Evolutionary conservation across 495 filamentous ascomycete genomes (phyloP), one percentile per base, ranked within the genome.

Genomic region (Saxophila tyrrhenica): DNA sequence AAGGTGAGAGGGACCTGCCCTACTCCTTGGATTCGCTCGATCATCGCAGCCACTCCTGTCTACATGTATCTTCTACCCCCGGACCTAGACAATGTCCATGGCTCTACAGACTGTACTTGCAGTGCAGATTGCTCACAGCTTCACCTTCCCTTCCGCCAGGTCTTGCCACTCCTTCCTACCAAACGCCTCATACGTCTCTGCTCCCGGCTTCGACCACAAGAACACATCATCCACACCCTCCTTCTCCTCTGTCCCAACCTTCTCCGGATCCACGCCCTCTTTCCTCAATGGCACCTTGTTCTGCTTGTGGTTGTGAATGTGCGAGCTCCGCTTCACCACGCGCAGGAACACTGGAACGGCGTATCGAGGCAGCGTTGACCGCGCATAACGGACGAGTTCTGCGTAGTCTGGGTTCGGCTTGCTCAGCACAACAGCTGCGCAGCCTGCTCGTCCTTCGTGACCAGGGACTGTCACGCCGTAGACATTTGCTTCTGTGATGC

Each of bases 221-320:
- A 64, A 23, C 39, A 38, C 47, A 60, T 64, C 62, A 11, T 51
- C 54, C 29, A 13, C 51, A 22, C 58, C 58, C 21, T 58, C 58
- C 22, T 61, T 59, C 25, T 59, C 58, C 35, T 50, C 51, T 44
- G 39, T 50, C n/a, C 48, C 25, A 17, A 64, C 24, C 49, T 43
- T 23, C 19, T 65, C 70, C 15, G 80, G 81, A 62, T 87, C 79
- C 8, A 87, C 77, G 0, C 86, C 85, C 60, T 88, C 83, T 39
- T 80, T 76, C 55, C 84, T 74, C 24, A 89, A 71, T 1, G 80
- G 79, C 5, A 82, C 78, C 68, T 89, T 92, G 64, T 86, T 84
- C 70, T 89, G 85, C 70, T 92, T 92, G 64, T 89, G 82, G 65
- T 89, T 90, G 64, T 92, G 84, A 54, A 82, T 88, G 20, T 82